Conservation (phyloP, 2,329 filamentous ascomycete genomes). For the Talaromyces albobiverticillius region DNA sequence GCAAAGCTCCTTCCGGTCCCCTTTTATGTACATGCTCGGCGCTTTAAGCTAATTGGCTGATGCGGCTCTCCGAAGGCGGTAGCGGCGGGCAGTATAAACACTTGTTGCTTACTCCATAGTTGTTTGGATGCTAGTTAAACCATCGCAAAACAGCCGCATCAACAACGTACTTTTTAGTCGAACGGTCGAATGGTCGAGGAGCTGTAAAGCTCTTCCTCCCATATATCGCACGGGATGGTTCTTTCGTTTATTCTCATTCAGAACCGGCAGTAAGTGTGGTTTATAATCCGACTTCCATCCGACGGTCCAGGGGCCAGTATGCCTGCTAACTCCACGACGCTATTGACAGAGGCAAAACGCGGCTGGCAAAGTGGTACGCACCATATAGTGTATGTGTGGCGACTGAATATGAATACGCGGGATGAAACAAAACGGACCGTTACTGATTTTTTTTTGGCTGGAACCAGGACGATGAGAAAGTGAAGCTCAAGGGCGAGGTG, state of each 20-base stretch:
- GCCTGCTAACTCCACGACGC: slow-evolving; percentile 19
- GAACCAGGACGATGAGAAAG: slow-evolving; percentile 85
- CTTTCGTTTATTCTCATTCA: slow-evolving; percentile 89
- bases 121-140: too few relatives aligned
- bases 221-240: slow-evolving; percentile 45
- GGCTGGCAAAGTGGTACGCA: slow-evolving; percentile 97
- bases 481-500: slow-evolving; percentile 97
- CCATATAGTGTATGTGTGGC: slow-evolving; percentile 70
- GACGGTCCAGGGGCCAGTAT: slow-evolving; percentile 12
- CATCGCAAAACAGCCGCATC: background rate
- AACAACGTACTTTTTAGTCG: background rate
- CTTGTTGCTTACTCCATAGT: background rate
- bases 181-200: background rate
- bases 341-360: slow-evolving; percentile 81
- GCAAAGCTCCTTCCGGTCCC: background rate
- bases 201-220: background rate
- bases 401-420: background rate
- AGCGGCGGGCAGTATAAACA: background rate
- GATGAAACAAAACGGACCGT: slow-evolving; percentile 17
- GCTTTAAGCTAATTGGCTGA: background rate
- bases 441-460: slow-evolving; percentile 11
- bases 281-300: too few relatives aligned
- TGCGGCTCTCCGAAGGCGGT: background rate
- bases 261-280: slow-evolving; percentile 70
- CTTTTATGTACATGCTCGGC: background rate